Evolutionary conservation across 305 asterid genomes (phyloP).

Genomic region (Solanum aculeatissimum): DNA sequence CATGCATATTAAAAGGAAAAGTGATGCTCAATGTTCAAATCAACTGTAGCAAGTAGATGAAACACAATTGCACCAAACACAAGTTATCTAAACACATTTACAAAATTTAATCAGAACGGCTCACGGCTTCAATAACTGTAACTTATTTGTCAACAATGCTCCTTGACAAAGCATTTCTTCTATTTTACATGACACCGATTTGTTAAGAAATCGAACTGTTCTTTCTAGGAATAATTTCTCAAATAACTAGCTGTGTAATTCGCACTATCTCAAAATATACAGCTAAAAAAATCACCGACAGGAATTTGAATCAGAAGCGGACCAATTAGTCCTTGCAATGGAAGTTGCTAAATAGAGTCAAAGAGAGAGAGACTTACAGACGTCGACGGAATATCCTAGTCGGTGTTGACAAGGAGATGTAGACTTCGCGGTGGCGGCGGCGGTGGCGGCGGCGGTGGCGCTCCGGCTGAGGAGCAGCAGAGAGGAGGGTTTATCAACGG

Average conservation of each 20-base stretch:
- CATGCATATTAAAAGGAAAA: not conserved
- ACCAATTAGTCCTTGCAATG: not conserved
- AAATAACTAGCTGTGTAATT: not conserved
- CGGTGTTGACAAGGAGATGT: not conserved
- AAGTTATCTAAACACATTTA: not conserved
- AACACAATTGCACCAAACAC: not conserved
- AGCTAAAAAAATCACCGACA: not conserved
- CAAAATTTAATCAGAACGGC: not conserved
- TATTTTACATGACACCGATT: not conserved
- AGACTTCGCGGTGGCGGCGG: not conserved
- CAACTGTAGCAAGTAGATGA: not conserved
- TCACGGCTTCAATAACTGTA: not conserved
- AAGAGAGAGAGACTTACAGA: not conserved
- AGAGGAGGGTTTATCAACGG: not conserved
- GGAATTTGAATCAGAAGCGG: not conserved
- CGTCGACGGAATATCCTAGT: not conserved
- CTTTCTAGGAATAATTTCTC: not conserved
- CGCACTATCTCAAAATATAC: not conserved
- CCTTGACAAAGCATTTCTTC: not conserved
- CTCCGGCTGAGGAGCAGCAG: not conserved
- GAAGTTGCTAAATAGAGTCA: not conserved
- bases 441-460: not conserved
- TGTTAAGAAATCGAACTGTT: not conserved
- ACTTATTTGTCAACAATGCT: not conserved
- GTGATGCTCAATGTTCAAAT: not conserved